Conservation (phyloP, 2,329 filamentous ascomycete genomes). For the Ophiosphaerella korrae region DNA sequence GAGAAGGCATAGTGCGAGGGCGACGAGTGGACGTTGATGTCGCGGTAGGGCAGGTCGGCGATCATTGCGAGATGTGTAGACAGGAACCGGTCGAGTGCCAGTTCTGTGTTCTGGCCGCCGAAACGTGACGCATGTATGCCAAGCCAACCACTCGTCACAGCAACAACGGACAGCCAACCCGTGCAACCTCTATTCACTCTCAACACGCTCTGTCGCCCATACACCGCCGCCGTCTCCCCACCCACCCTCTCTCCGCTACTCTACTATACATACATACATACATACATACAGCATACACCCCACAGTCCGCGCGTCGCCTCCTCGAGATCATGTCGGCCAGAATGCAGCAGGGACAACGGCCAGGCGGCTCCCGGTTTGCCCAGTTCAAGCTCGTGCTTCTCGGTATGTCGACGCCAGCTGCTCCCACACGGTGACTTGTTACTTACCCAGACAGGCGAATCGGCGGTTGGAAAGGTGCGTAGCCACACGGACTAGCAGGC, state of each 20-base stretch:
- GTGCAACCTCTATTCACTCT: background rate
- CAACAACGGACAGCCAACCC: background rate
- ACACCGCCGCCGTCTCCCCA: conserved; percentile 1
- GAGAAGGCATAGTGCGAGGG: conserved; percentile 94
- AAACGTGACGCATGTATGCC: background rate
- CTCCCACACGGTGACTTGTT: background rate
- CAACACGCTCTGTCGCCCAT: background rate
- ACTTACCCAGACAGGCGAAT: conserved; percentile 74
- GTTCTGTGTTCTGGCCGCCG: conserved; percentile 1
- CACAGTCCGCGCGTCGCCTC: conserved; percentile 28
- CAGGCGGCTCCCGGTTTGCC: conserved; percentile 78
- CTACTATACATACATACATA: no score
- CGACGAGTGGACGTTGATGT: conserved; percentile 95
- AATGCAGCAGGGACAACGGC: conserved; percentile 72
- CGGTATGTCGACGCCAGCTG: conserved; percentile 62
- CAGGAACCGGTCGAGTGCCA: no score
- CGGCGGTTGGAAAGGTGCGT: conserved; percentile 93
- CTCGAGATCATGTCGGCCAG: conserved; percentile 75
- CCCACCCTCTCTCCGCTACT: background rate
- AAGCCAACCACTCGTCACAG: background rate
- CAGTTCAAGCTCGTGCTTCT: conserved; percentile 99
- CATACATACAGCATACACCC: conserved; percentile 1
- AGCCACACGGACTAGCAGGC: conserved; percentile 20
- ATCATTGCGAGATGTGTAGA: conserved; percentile 42
- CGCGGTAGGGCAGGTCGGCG: conserved; percentile 75